These are phyloP conservation scores for Pisolithus sp. DNA, from an alignment of 768 basidiomycete species.

Conservation along the genomic window DNA sequence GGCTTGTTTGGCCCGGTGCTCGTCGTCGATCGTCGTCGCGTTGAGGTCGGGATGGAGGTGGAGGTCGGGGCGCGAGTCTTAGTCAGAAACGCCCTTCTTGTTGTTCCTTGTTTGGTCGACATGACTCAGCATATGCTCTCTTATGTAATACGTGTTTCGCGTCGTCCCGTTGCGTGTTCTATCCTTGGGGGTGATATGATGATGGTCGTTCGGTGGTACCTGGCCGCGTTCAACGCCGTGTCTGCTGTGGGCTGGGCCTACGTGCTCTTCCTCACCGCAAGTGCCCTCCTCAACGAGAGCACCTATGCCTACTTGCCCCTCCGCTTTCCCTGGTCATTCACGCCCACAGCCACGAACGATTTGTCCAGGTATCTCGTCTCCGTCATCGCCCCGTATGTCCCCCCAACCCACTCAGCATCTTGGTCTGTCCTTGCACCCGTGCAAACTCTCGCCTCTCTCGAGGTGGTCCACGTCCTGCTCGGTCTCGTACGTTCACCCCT, in stretches of 20 bases:
- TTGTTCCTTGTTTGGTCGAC: slow-evolving; percentile 19
- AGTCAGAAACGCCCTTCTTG: slow-evolving; percentile 27
- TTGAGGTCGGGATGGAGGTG: slow-evolving; percentile 4
- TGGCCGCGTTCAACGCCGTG: slow-evolving; percentile 70
- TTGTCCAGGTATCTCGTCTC: slow-evolving; percentile 30
- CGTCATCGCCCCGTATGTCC: slow-evolving; percentile 33
- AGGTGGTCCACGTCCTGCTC: slow-evolving; percentile 73
- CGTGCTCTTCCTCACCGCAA: slow-evolving; percentile 52
- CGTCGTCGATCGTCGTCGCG: background rate
- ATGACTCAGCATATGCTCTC: background rate
- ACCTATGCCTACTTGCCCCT: slow-evolving; percentile 21
- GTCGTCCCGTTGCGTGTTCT: background rate
- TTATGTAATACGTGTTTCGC: background rate
- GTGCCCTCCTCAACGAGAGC: slow-evolving; percentile 30
- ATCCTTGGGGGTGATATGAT: background rate
- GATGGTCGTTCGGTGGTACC: slow-evolving; percentile 37
- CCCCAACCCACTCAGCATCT: slow-evolving; percentile 44
- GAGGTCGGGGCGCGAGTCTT: slow-evolving; percentile 29
- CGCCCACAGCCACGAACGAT: slow-evolving; percentile 24
- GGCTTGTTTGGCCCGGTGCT: background rate
- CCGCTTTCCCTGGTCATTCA: slow-evolving; percentile 5
- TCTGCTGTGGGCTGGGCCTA: slow-evolving; percentile 73
- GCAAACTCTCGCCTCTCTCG: slow-evolving; percentile 79
- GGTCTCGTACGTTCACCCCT: slow-evolving; percentile 78
- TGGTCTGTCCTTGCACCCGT: slow-evolving; percentile 62